A percentile compares a stretch with the other conserved stretches of the same genome.
phyloP scores from a whole-genome alignment of 2,329 filamentous ascomycete species.

The Penicillium sp. region DNA sequence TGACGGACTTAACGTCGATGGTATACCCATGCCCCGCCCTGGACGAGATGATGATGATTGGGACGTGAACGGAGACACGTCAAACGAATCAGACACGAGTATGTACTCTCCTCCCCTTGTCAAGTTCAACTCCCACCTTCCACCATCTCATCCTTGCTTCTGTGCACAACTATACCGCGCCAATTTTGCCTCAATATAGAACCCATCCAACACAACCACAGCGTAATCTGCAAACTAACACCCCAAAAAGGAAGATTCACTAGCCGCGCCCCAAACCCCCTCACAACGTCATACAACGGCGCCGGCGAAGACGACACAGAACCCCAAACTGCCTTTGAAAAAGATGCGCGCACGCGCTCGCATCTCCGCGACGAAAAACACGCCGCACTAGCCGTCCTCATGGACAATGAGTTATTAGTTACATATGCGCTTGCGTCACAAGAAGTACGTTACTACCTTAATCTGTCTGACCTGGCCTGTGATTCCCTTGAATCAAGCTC shows the following conservation, averaged over 20 bases:
- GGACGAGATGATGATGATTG: not conserved
- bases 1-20: not conserved
- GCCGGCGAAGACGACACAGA: not conserved
- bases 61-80: not conserved
- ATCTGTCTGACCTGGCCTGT: not conserved
- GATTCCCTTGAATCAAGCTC: not conserved
- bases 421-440: constrained; percentile 34
- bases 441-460: constrained; percentile 23
- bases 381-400: constrained; percentile 32
- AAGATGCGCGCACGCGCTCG: constrained; percentile 10
- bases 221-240: not conserved
- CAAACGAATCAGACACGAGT: not conserved
- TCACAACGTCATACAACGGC: not conserved
- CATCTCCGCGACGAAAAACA: constrained; percentile 30
- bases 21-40: not conserved
- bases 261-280: not conserved
- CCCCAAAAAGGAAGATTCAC: not conserved
- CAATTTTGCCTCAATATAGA: not conserved
- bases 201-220: too few species aligned
- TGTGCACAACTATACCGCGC: not conserved
- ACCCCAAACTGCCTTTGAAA: not conserved
- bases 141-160: not conserved
- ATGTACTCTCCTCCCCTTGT: not conserved
- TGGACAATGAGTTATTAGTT: constrained; percentile 34
- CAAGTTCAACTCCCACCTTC: not conserved